Conservation (phyloP, 495 filamentous ascomycete genomes). For the Trichoderma erinaceum region DNA sequence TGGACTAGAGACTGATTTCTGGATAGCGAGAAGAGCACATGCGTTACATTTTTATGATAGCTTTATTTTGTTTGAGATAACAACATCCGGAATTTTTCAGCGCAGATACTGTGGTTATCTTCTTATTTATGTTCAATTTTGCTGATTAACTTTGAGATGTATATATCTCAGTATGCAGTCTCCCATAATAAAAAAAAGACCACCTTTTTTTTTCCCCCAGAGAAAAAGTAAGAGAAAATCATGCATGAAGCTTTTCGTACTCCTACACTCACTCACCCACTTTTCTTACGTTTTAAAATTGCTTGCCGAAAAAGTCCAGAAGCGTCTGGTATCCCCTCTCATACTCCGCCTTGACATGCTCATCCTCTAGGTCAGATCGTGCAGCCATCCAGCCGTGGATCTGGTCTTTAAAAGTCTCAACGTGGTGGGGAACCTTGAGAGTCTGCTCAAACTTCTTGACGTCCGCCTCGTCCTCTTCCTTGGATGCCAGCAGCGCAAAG, state of each 20-base stretch:
- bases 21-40: no score
- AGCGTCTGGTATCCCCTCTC: conserved; percentile 69
- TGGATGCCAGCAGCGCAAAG: conserved; percentile 58
- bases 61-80: no score
- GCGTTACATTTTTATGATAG: no score
- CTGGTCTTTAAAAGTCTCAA: conserved; percentile 76
- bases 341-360: conserved; percentile 66
- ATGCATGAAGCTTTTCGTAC: neutral
- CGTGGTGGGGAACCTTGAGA: conserved; percentile 59
- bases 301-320: conserved; percentile 67
- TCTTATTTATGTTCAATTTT: no score
- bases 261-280: neutral
- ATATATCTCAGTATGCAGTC: no score
- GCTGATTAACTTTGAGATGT: no score
- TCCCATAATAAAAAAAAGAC: no score
- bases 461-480: conserved; percentile 59
- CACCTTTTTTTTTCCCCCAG: no score
- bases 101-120: no score
- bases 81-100: no score
- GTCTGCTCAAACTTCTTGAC: conserved; percentile 66
- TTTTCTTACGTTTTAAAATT: conserved; percentile 46
- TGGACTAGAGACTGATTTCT: no score
- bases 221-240: neutral
- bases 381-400: conserved; percentile 94
- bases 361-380: conserved; percentile 59